A percentile compares a stretch with the other conserved stretches of the same genome.
phyloP scores from a whole-genome alignment of 768 basidiomycete genomes.

The Serendipita sp. region DNA sequence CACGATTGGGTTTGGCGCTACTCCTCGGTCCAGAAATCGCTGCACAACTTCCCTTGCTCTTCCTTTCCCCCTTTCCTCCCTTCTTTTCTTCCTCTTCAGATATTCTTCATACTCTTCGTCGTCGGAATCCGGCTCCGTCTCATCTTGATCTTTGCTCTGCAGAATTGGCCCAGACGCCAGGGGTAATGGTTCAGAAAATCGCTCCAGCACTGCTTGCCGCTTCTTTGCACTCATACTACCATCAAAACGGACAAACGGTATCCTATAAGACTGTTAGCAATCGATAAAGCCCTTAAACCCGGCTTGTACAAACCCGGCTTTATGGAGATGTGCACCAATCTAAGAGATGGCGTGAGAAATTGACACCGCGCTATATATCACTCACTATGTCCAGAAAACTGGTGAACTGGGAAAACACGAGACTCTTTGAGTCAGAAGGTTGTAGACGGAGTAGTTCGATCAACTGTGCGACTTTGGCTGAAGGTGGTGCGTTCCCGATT shows the following conservation, averaged over 20 bases:
- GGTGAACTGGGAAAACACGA: conserved; percentile 82
- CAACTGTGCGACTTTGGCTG: conserved; percentile 76
- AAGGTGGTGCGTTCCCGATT: conserved; percentile 33
- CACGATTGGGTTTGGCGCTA: conserved; percentile 43
- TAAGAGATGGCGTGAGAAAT: conserved; percentile 17
- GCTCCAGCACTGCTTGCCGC: conserved; percentile 60
- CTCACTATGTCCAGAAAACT: conserved; percentile 64
- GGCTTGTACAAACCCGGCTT: conserved; percentile 34
- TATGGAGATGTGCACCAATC: conserved; percentile 56
- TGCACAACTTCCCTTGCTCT: conserved; percentile 18
- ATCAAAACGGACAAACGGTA: conserved; percentile 68
- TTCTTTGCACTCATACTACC: conserved; percentile 71
- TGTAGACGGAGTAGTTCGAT: conserved; percentile 55
- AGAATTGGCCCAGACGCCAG: not conserved
- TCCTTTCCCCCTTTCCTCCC: conserved; percentile 24
- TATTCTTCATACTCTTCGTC: conserved; percentile 2
- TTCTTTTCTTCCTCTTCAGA: conserved; percentile 24
- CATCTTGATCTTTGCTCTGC: conserved; percentile 1
- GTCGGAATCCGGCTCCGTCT: not conserved
- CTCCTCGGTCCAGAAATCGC: conserved; percentile 16
- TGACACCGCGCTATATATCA: not conserved
- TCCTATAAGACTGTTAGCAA: conserved; percentile 26
- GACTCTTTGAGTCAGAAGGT: conserved; percentile 50
- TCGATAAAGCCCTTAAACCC: not conserved
- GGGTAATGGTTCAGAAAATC: conserved; percentile 28